Conservation (phyloP, 2,329 filamentous ascomycete genomes). For the Nemania diffusa region DNA sequence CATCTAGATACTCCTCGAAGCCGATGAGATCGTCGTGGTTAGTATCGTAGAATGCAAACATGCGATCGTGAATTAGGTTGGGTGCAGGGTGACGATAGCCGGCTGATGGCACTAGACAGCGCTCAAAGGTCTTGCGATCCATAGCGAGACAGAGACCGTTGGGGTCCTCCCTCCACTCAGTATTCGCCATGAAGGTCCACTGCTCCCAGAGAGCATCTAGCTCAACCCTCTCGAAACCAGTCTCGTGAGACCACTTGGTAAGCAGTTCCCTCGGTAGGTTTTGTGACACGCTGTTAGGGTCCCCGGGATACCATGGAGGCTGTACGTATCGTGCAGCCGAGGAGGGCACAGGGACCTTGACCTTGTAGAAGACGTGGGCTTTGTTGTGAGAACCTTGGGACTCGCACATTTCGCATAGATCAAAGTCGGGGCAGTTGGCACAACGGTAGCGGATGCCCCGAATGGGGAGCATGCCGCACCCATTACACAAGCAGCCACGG, state of each 20-base stretch:
- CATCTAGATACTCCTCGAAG: constrained; percentile 90
- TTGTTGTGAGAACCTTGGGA: constrained; percentile 80
- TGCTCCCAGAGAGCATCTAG: constrained; percentile 96
- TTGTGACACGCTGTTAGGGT: constrained; percentile 76
- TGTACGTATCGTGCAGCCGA: constrained; percentile 83
- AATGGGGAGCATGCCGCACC: constrained; percentile 87
- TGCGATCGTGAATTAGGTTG: constrained; percentile 93
- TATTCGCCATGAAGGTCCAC: constrained; percentile 92
- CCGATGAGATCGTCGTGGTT: constrained; percentile 89
- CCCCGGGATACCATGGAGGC: constrained; percentile 87
- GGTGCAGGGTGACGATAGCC: constrained; percentile 80
- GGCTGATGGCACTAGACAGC: constrained; percentile 86
- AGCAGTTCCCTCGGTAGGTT: constrained; percentile 75
- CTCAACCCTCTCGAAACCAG: constrained; percentile 84
- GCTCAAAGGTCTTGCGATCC: constrained; percentile 91
- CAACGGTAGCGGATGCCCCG: constrained; percentile 93
- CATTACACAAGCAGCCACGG: constrained; percentile 90
- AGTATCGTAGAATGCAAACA: constrained; percentile 96
- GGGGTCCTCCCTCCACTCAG: constrained; percentile 84
- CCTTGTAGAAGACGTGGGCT: constrained; percentile 97
- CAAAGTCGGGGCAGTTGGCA: constrained; percentile 94
- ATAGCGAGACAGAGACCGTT: constrained; percentile 83
- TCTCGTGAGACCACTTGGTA: constrained; percentile 74
- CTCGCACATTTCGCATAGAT: constrained; percentile 94
- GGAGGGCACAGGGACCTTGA: constrained; percentile 87